Evolutionary conservation across 129 eudicot genomes (phyloP), one percentile per base, ranked within the genome.

Genomic region (Flaveria linearis): DNA sequence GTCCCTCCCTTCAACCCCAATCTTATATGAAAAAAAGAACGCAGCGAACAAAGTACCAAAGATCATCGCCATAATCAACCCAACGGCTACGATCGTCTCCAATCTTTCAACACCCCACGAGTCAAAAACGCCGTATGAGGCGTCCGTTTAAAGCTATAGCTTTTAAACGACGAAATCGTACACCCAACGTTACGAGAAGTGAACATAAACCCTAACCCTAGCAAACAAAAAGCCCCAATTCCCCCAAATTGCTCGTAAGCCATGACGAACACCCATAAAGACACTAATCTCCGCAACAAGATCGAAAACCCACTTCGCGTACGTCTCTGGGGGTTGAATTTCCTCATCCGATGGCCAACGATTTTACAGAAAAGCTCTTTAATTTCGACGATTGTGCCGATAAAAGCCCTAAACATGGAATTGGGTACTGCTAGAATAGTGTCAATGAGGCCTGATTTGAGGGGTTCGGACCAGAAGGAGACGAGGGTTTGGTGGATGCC

Each of bases 11-110:
- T 93, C 98, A 22, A 93, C 81, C 0, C 97, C 98, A 18, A 93
- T 83, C 77, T 93, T 90, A 63, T 93, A 93, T 0, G 98, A 85
- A 63, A 90, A 93, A 77, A 93, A 88, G 6, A 57, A 72, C 23
- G 65, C 74, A 18, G 88, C 91, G 6, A 88, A 76, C 58, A 92
- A 64, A 43, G 82, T 81, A 30, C 97, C 97, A 2, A 88, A 78
- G 62, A 87, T 87, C 92, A 93, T 85, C 1, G 73, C 91, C 66
- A 82, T 81, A 17, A 93, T 93, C 84, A 90, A 82, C 8, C 97
- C 97, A 72, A 93, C 65, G 0, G 98, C 97, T 53, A 93, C 96
- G 77, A 93, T 81, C 0, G 98, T 93, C 47, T 90, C 85, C 85
- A 93, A 58, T 33, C 89, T 83, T 86, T 86, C 78, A 90, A 74